Evolutionary conservation across 352 stramenopile genomes (phyloP), one percentile per base, ranked within the genome.

Genomic region (Globisporangium radiosum): DNA sequence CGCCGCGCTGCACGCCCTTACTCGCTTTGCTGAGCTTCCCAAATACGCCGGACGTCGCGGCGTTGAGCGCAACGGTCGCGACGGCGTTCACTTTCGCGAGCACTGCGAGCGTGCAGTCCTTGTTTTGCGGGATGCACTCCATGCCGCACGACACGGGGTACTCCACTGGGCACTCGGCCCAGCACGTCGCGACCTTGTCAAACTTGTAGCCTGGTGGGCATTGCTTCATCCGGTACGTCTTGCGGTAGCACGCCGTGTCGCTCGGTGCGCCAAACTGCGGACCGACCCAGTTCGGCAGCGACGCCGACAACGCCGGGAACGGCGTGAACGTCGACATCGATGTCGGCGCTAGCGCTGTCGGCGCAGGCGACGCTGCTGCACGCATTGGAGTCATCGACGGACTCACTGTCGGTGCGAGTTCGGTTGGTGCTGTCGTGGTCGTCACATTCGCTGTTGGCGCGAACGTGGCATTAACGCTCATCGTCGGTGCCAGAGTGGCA

Each of bases 71-170:
- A 8, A 13, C 11, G 3, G 7, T 44, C 40, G 40, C 40, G 11
- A 44, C 40, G 3, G 11, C 40, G 40, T 13, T 44, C 40, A 44
- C 40, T 44, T 44, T 44, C 40, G 40, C 11, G 3, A 44, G 7
- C 40, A 44, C 40, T 44, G 7, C 71, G n/a, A 78, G 66, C 15
- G 66, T 67, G 54, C 72, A 87, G 57, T 85, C 74, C 25, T 73
- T 65, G 59, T 83, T 87, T 59, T 83, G 72, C n/a, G 70, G 77
- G 47, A 87, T 69, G 43, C 75, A 88, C 48, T 86, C 73, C 61
- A 80, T 56, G n/a, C 61, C 74, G 45, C 78, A 88, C n/a, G 70
- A 52, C 2, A 87, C 68, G 2, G 77, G 77, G 63, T 81, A 87
- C 37, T 79, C 68, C 14, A 83, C 53, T 0, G 77, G 77, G 33